A percentile compares a stretch with the other conserved stretches of the same genome.
Evolutionary conservation across 176 grass and related monocot genomes (phyloP).

Genomic region (Oryza officinalis): DNA sequence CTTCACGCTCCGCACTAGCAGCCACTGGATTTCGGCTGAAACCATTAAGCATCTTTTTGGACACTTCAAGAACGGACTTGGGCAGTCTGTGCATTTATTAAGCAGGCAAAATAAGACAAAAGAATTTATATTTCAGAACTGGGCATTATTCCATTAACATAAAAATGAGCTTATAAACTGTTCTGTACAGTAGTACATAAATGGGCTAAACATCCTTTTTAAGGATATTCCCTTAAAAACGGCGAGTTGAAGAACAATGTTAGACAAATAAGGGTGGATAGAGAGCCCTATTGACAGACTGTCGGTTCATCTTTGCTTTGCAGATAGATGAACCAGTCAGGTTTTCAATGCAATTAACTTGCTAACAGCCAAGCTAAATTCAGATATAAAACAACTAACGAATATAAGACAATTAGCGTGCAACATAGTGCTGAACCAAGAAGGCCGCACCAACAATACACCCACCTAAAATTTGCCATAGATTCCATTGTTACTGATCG

Average conservation of each 20-base stretch:
- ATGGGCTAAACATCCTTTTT: not conserved
- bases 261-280: not conserved
- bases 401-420: not conserved
- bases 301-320: not conserved
- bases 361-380: not conserved
- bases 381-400: not conserved
- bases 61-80: conserved; percentile 89
- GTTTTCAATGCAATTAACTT: not conserved
- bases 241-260: not conserved
- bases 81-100: conserved; percentile 62
- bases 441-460: not conserved
- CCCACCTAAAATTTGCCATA: not conserved
- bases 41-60: conserved; percentile 83
- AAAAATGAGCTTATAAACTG: not conserved
- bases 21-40: conserved; percentile 83
- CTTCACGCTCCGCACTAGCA: conserved; percentile 77
- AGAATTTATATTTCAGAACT: conserved; percentile 17
- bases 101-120: conserved; percentile 2
- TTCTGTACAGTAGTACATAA: not conserved
- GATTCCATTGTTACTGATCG: not conserved
- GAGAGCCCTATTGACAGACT: not conserved
- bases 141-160: not conserved
- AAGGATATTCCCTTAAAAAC: not conserved
- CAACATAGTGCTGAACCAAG: not conserved
- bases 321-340: not conserved